Evolutionary conservation across 495 filamentous ascomycete species (phyloP), one percentile per base, ranked within the genome.

Genomic region (Podospora bellae-mahoneyi): DNA sequence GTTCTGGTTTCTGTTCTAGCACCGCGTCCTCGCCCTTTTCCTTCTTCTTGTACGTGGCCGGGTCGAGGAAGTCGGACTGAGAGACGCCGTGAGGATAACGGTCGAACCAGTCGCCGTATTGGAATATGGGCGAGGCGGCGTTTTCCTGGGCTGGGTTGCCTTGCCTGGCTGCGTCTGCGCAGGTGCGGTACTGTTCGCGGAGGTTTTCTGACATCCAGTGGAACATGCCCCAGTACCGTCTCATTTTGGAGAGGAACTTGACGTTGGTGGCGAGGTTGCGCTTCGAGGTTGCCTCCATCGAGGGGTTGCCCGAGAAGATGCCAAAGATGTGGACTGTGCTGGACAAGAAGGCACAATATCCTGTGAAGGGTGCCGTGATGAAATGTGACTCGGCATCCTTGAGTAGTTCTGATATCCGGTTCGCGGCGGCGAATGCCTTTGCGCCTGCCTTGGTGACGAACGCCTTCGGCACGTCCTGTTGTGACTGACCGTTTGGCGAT

Each of bases 31-130:
- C 89, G 30, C 89, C 89, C 7, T 86, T 89, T 69, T 93, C 89
- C 72, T 89, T 89, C 75, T 87, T 87, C 76, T 86, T 82, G 66
- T 86, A 84, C 1, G 82, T 79, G 53, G 88, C 88, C 0, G 92
- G 89, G 69, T 94, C 92, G 70, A 94, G 90, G 79, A 91, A 95
- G 77, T 95, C 90, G 10, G 89, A 83, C 64, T 90, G 85, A 30
- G 92, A 91, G 23, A 97, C 92, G 13, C 95, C 95, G 72, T 95
- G 92, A 1, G 95, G 95, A 79, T 97, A 97, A 71, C 92, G 89
- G 74, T 94, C 88, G 74, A 97, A 97, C 95, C 95, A 99, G 78
- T 99, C 95, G 48, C 94, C 94, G 72, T 98, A 99, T 74, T 97
- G 94, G 80, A 97, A 94, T 76, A 97, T 92, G 15, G 85, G 79